Evolutionary conservation across 75 land plant genomes (phyloP).

Genomic region (Gnetum montanum): DNA sequence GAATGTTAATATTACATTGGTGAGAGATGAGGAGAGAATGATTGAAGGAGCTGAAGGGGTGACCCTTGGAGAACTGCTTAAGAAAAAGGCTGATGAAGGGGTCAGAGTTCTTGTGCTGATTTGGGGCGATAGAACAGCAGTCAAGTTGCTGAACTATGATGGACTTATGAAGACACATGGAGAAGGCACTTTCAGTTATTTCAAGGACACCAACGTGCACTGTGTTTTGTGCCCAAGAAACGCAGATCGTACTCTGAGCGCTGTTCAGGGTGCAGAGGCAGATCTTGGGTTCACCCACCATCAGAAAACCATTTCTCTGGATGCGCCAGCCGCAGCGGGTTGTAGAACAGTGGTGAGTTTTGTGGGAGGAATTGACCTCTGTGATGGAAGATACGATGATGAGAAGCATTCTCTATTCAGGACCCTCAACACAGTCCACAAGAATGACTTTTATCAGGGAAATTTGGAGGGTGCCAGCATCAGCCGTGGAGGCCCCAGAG

Average conservation of each 20-base stretch:
- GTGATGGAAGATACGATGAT: constrained; percentile 41
- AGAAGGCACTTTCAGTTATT: constrained; percentile 41
- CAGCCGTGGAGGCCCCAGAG: constrained; percentile 38
- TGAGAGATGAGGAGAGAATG: constrained; percentile 41
- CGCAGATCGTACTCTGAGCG: constrained; percentile 20
- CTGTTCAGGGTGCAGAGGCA: constrained; percentile 14
- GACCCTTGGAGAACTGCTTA: constrained; percentile 60
- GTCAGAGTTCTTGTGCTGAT: constrained; percentile 65
- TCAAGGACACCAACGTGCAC: constrained; percentile 43
- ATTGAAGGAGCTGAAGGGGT: constrained; percentile 44
- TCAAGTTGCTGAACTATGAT: constrained; percentile 29
- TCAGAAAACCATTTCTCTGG: constrained; percentile 35
- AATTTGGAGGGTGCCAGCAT: constrained; percentile 18
- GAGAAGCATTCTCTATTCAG: constrained; percentile 44
- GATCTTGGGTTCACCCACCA: constrained; percentile 37
- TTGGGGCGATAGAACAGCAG: constrained; percentile 71
- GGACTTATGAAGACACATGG: constrained; percentile 67
- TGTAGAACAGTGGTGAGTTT: constrained; percentile 30
- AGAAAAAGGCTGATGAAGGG: constrained; percentile 71
- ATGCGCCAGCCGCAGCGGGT: constrained; percentile 10
- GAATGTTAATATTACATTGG: constrained; percentile 36
- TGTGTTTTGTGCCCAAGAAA: constrained; percentile 52
- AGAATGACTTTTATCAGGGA: constrained; percentile 34
- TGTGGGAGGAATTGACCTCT: constrained; percentile 47
- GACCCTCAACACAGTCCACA: constrained; percentile 19